Evolutionary conservation across 768 basidiomycete genomes (phyloP).

Genomic region (Tulasnella sp.): DNA sequence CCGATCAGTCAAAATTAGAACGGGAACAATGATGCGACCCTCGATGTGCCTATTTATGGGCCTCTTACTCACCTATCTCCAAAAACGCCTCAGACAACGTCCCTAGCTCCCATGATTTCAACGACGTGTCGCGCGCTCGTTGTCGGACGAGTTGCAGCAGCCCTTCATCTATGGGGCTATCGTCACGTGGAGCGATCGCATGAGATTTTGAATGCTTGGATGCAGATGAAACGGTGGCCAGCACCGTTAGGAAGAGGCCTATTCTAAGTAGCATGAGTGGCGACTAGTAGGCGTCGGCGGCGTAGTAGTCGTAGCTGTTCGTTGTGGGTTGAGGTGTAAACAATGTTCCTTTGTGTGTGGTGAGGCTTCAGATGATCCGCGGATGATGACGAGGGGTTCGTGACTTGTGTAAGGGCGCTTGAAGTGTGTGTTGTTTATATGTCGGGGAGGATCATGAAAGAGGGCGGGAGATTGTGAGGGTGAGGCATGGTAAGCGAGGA

Average conservation of each 20-base stretch:
- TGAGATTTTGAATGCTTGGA: not conserved
- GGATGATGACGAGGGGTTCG: not conserved
- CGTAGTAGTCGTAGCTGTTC: no score
- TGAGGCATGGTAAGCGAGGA: not conserved
- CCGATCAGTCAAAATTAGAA: conserved; percentile 17
- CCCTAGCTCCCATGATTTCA: conserved; percentile 35
- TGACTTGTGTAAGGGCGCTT: not conserved
- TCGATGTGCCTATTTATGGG: not conserved
- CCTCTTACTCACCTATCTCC: conserved; percentile 34
- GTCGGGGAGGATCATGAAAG: not conserved
- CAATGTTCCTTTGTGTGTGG: not conserved
- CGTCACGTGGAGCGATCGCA: not conserved
- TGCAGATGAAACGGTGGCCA: not conserved
- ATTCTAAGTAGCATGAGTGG: not conserved
- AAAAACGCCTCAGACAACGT: conserved; percentile 34
- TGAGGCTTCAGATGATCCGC: not conserved
- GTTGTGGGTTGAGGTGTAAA: not conserved
- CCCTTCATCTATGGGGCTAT: not conserved
- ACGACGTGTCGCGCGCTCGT: not conserved
- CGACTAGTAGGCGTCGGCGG: not conserved
- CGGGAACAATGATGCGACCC: not conserved
- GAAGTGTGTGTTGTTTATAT: not conserved
- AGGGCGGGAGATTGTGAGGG: conserved; percentile 9
- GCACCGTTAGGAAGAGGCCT: not conserved
- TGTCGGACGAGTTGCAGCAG: conserved; percentile 12